Base-by-base conservation (phyloP, 192 early-diverging fungal species). In the Linnemannia exigua region DNA sequence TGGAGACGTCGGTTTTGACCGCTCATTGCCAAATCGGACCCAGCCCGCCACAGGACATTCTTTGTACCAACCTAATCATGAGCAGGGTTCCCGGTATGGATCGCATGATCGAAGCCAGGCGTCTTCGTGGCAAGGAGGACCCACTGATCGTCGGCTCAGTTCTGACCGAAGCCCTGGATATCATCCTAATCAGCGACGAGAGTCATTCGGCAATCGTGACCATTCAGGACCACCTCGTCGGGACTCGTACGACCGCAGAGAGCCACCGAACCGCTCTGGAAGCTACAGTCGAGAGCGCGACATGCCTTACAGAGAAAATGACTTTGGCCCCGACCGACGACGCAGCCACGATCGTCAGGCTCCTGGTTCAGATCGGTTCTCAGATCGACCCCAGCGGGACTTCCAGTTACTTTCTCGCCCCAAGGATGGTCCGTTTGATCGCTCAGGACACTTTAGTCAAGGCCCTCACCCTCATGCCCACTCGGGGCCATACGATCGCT, bases 1-100 rank as follows among this genome's bases (percentile, higher is more conserved):
- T 5, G 84, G 78, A 20, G 84, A 86, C 0, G 84, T 86, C 25
- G 84, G 80, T 31, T 86, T 77, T 35, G 80, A 73, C 51, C 50
- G 84, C 16, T 46, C 77, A 51, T 76, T 78, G 74, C 84, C 84
- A 25, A 86, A 68, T 54, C 69, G 84, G 20, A 16, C 16, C 46
- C 73, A 35, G 11, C 38, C 58, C 31, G n/a, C 31, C 25, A 41
- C 75, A 25, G 75, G 75, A 74, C 70, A 77, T 19, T 72, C 77
- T 1, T 69, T 70, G 5, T 71, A 79, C 54, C 77, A 70, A 25
- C 74, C 70, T 16, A 33, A 48, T 31, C 52, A 33, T 33, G 84
- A 84, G 15, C 41, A 54, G n/a, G 11, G 71, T 16, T 33, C 61
- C 28, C 50, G 84, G 52, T 77, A 76, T 41, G 58, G 50, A 54